These are phyloP conservation scores for Podospora appendiculata DNA, from an alignment of 495 filamentous ascomycete species.

Conservation along the genomic window DNA sequence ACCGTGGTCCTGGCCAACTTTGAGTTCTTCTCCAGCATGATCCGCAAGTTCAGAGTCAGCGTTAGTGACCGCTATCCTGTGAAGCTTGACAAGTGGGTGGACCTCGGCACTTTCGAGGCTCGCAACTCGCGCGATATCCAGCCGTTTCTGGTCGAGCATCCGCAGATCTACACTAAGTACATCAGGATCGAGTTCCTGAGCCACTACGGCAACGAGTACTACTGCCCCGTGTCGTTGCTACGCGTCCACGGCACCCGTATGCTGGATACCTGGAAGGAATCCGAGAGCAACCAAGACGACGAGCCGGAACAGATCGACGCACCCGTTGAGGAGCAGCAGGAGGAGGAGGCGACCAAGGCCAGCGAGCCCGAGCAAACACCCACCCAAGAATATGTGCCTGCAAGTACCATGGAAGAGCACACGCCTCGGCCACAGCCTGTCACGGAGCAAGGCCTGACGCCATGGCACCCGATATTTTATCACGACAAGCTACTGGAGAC, in stretches of 20 bases:
- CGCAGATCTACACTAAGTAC: slow-evolving; percentile 92
- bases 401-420: slow-evolving; percentile 3
- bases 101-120: slow-evolving; percentile 81
- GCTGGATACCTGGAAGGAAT: slow-evolving; percentile 84
- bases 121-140: slow-evolving; percentile 89
- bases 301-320: slow-evolving; percentile 33
- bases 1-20: slow-evolving; percentile 95
- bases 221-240: slow-evolving; percentile 84
- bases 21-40: slow-evolving; percentile 97
- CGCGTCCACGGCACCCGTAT: slow-evolving; percentile 93
- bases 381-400: neutral
- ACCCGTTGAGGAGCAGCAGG: slow-evolving; percentile 7
- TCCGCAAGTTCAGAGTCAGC: slow-evolving; percentile 79
- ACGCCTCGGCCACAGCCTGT: neutral
- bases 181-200: slow-evolving; percentile 82
- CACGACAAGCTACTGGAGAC: slow-evolving; percentile 5
- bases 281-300: slow-evolving; percentile 25
- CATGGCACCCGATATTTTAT: slow-evolving; percentile 18
- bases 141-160: slow-evolving; percentile 85
- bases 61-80: slow-evolving; percentile 91
- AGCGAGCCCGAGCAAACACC: slow-evolving; percentile 16
- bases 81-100: slow-evolving; percentile 85
- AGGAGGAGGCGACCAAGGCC: slow-evolving; percentile 21
- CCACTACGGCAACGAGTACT: slow-evolving; percentile 94
- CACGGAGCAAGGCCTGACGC: slow-evolving; percentile 17